Percentiles rank a stretch among this genome's conserved stretches.
phyloP scores from a whole-genome alignment of 306 rosid species.

The Begonia peltatifolia region DNA sequence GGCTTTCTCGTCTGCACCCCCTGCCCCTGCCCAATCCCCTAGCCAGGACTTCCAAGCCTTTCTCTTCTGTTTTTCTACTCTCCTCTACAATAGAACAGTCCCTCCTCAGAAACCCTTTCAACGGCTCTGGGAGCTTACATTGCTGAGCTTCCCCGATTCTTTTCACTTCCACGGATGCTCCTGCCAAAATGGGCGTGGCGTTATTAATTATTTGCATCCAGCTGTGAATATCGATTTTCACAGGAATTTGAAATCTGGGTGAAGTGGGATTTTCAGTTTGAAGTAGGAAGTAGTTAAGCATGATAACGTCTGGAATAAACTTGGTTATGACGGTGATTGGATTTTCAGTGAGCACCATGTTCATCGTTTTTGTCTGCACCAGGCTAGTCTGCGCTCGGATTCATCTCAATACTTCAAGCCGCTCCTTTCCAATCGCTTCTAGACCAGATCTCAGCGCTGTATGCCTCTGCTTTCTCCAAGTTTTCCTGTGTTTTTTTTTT shows the following conservation, averaged over 20 bases:
- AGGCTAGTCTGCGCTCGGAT: slow-evolving; percentile 82
- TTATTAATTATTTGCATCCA: neutral
- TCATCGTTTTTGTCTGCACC: slow-evolving; percentile 81
- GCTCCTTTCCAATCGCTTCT: slow-evolving; percentile 63
- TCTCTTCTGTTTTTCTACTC: slow-evolving; percentile 5
- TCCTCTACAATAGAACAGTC: slow-evolving; percentile 5
- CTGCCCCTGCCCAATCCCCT: neutral
- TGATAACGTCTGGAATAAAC: slow-evolving; percentile 75
- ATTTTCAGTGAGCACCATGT: slow-evolving; percentile 77
- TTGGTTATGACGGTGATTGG: slow-evolving; percentile 95
- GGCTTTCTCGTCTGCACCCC: neutral
- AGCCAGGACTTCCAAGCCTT: neutral
- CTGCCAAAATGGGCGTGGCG: too few species aligned
- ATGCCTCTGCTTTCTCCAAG: neutral
- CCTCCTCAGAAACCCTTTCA: neutral
- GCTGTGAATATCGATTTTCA: slow-evolving; percentile 3
- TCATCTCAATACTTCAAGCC: slow-evolving; percentile 59
- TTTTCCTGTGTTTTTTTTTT: too few species aligned
- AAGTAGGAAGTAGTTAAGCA: slow-evolving; percentile 1
- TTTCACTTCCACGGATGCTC: too few species aligned
- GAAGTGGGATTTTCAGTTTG: neutral
- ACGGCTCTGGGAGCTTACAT: too few species aligned
- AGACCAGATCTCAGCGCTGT: slow-evolving; percentile 72
- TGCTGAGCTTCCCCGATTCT: too few species aligned
- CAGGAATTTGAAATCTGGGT: slow-evolving; percentile 9